Conservation (phyloP, 148 eudicot species). For the Amaranthus cruentus region DNA sequence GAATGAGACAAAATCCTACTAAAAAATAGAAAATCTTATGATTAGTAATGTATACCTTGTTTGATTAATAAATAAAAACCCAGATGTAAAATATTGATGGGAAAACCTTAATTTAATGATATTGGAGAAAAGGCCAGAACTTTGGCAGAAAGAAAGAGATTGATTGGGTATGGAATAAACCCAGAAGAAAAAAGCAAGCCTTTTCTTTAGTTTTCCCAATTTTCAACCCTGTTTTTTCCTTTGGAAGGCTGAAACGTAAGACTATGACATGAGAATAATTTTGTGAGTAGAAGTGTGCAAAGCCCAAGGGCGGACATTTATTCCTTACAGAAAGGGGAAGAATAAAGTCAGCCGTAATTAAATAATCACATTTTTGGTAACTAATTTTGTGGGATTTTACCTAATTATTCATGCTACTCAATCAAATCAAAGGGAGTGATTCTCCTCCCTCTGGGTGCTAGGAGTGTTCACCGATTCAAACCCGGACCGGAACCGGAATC, state of each 20-base stretch:
- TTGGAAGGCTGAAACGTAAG: background rate
- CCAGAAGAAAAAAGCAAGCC: background rate
- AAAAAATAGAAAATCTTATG: background rate
- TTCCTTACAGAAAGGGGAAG: conserved; percentile 2
- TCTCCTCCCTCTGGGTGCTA: too few species aligned
- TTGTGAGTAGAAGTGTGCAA: background rate
- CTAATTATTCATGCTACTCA: too few species aligned
- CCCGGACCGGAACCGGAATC: too few species aligned
- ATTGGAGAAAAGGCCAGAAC: conserved; percentile 9
- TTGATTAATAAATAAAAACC: background rate
- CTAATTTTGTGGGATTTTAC: too few species aligned
- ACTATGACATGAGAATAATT: background rate
- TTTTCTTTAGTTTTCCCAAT: background rate
- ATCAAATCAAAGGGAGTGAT: too few species aligned
- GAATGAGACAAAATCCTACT: background rate
- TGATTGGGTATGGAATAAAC: conserved; percentile 12
- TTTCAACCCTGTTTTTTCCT: background rate
- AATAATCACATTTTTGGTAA: too few species aligned
- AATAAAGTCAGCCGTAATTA: background rate
- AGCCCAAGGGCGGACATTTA: conserved; percentile 16
- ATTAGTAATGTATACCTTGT: conserved; percentile 22
- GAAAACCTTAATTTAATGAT: conserved; percentile 2
- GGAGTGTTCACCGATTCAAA: too few species aligned
- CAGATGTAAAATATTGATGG: background rate
- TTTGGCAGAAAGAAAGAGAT: conserved; percentile 25